Evolutionary conservation across 2,329 filamentous ascomycete species (phyloP).

Genomic region (Dactylonectria estremocensis): DNA sequence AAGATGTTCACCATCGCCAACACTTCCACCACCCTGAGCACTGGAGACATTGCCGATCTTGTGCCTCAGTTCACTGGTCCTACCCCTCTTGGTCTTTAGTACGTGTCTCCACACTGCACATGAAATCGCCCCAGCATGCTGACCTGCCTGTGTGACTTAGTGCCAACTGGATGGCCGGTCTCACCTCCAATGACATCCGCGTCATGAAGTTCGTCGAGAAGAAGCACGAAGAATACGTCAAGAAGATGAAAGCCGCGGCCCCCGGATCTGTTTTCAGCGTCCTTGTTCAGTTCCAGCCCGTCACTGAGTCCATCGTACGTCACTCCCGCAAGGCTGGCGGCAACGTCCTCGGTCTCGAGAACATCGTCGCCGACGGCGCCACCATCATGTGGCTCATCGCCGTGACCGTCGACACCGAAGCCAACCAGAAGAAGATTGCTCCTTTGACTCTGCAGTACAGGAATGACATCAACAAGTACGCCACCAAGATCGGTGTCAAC

Average conservation of each 20-base stretch:
- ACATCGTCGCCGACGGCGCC: constrained; percentile 54
- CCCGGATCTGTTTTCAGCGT: constrained; percentile 46
- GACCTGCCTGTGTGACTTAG: constrained; percentile 9
- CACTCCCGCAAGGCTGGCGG: constrained; percentile 46
- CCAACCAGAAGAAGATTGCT: constrained; percentile 52
- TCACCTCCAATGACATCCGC: constrained; percentile 47
- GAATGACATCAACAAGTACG: constrained; percentile 44
- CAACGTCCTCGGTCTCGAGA: constrained; percentile 53
- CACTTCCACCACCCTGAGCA: constrained; percentile 41
- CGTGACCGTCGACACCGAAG: constrained; percentile 57
- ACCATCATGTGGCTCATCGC: constrained; percentile 55
- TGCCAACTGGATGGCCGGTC: constrained; percentile 53
- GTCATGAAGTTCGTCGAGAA: constrained; percentile 52
- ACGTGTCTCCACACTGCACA: neutral
- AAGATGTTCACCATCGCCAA: constrained; percentile 40
- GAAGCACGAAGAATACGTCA: constrained; percentile 48
- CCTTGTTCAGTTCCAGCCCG: constrained; percentile 52
- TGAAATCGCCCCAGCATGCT: neutral
- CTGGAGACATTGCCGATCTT: constrained; percentile 46
- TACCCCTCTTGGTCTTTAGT: constrained; percentile 51
- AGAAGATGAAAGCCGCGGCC: constrained; percentile 47
- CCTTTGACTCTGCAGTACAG: constrained; percentile 47
- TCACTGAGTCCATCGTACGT: constrained; percentile 48
- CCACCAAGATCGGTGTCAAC: constrained; percentile 48
- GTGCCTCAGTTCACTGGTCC: constrained; percentile 52